These are phyloP conservation scores for Mycena citricolor DNA, from an alignment of 1,284 basidiomycete genomes.

Conservation along the genomic window DNA sequence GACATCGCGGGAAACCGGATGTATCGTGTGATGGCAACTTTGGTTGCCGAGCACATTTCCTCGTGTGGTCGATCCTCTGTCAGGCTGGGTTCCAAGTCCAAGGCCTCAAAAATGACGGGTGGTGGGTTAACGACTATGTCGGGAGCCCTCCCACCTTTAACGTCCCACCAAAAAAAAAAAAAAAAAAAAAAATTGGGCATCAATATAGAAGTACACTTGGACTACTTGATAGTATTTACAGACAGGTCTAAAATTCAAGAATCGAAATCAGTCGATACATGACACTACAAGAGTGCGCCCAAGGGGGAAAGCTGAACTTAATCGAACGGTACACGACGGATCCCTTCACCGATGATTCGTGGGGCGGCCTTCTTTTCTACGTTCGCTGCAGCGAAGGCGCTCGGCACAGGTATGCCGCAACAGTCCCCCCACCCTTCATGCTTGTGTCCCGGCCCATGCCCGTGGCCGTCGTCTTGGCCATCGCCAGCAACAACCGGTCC, in stretches of 20 bases:
- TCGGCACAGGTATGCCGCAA: constrained; percentile 88
- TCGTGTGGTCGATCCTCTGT: neutral
- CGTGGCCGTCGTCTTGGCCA: constrained; percentile 43
- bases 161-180: no score
- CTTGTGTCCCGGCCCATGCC: constrained; percentile 57
- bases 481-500: constrained; percentile 44
- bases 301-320: no score
- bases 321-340: constrained; percentile 22
- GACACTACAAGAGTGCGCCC: no score
- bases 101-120: neutral
- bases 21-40: constrained; percentile 3
- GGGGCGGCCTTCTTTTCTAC: constrained; percentile 32
- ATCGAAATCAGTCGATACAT: no score
- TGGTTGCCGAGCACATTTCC: constrained; percentile 2
- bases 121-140: neutral
- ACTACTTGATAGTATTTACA: no score
- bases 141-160: no score
- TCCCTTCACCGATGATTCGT: constrained; percentile 18
- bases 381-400: constrained; percentile 75
- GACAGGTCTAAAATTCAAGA: no score
- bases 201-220: no score
- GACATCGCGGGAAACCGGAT: constrained; percentile 5
- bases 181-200: no score
- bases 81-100: constrained; percentile 9
- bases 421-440: constrained; percentile 88